Evolutionary conservation across 2,329 filamentous ascomycete species (phyloP), one percentile per base, ranked within the genome.

Genomic region (Geoglossum cookeanum): DNA sequence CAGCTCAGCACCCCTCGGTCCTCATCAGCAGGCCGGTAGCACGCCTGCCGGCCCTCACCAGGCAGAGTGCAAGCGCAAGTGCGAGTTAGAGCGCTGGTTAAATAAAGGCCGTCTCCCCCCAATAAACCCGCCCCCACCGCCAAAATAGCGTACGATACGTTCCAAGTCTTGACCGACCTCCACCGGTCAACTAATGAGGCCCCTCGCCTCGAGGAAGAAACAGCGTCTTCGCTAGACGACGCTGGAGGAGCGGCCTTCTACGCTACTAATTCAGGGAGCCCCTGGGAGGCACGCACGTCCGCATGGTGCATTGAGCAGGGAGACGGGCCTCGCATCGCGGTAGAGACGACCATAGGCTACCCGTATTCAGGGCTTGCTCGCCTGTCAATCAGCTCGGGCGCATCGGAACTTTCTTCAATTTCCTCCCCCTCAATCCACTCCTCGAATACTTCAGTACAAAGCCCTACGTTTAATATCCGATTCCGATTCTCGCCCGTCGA

Each of bases 261-360:
- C 22, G 22, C 11, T 37, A 17, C 8, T 15, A 7, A 22, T 13
- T n/a, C 30, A 22, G 37, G 49, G 37, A 53, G 49, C 37, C 49
- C 49, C 9, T 53, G 49, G 49, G 49, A 53, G 49, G 49, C 49
- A 32, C 27, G 48, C 15, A 51, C 48, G 48, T 51, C 48, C 48
- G 48, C 48, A 53, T 53, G 49, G 49, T 53, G 30, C 49, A 53
- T 27, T 53, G 49, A 53, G 49, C 49, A 53, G 49, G 49, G 49
- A 22, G 22, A 7, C n/a, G 49, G 49, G 35, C 49, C 49, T 53
- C 49, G 49, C 49, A 53, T 53, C 27, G 49, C 49, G 49, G 49
- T 53, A 35, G 49, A 53, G 49, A 37, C 49, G 8, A 53, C 49
- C 4, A 53, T 53, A 32, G 30, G 33, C 32, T 32, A 30, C 17